Base-by-base conservation (phyloP, 495 filamentous ascomycete species). In the Cryomyces minteri region DNA sequence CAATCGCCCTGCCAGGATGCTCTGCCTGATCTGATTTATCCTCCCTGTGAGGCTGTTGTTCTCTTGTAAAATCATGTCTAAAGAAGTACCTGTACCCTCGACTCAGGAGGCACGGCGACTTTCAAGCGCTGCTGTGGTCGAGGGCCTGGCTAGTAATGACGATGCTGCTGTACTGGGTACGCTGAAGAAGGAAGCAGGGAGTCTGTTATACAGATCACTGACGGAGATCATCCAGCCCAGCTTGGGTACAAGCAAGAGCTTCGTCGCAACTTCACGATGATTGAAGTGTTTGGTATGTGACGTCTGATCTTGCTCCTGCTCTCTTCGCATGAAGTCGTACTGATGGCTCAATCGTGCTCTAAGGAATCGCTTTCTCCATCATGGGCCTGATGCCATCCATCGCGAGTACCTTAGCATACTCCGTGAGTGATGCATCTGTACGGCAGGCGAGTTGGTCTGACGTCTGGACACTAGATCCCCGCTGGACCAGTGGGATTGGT, bases 341-440 rank as follows among this genome's bases (percentile, higher is more conserved):
- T 2, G 18, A 25, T 25, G 18, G 18, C 18, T 25, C 18, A 25
- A 40, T 31, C 18, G 0, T 28, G 6, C 18, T 10, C 7, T 6
- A 18, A 58, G 55, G 76, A 18, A 77, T 83, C 45, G 77, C 77
- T 0, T 83, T 83, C 51, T 74, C 69, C 51, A 83, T 83, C 47
- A 83, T 83, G 76, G 77, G 77, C 6, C 61, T 83, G 7, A 59
- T 83, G n/a, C 77, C 77, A 0, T 81, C 77, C 3, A 81, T 83
- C 50, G 76, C 78, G 4, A 72, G 71, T 9, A 80, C 76, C 0
- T 58, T 83, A 25, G 55, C 73, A 3, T 83, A 79, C 50, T 25
- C 18, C 18, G 18, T 25, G 18, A 25, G 18, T 25, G 18, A 25
- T 25, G 77, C 73, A 1, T 65, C 81, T 41, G 76, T 25, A 25